These are phyloP conservation scores for Sporobolomyces roseus DNA, from an alignment of 768 basidiomycete genomes.

Conservation along the genomic window DNA sequence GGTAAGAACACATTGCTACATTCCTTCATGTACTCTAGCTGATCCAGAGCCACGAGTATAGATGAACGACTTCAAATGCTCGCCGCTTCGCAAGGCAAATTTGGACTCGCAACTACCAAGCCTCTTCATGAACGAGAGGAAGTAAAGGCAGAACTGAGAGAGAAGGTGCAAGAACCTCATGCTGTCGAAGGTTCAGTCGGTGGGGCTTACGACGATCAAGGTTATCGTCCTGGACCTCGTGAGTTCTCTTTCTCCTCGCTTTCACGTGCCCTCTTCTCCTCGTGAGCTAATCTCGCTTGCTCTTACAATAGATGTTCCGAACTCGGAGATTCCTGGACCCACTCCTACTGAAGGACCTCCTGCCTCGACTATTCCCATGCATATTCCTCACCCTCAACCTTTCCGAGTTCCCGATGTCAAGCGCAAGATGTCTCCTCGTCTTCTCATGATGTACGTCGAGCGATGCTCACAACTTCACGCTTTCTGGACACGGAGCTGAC, in stretches of 20 bases:
- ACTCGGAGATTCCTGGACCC: conserved; percentile 27
- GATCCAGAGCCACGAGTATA: background rate
- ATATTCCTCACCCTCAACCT: conserved; percentile 8
- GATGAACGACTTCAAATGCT: conserved; percentile 33
- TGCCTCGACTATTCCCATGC: conserved; percentile 14
- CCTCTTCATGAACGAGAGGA: conserved; percentile 21
- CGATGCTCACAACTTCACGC: too few relatives aligned
- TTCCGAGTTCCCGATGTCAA: conserved; percentile 13
- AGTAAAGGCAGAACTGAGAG: conserved; percentile 14
- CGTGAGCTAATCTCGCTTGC: background rate
- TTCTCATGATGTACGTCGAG: conserved; percentile 40
- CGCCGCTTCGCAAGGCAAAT: conserved; percentile 57
- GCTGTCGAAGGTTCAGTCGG: background rate
- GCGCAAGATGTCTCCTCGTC: conserved; percentile 32
- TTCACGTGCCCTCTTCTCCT: background rate
- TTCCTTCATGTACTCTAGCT: background rate
- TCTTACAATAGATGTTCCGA: background rate
- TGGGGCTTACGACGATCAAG: background rate
- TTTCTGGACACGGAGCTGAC: too few relatives aligned
- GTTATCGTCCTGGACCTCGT: conserved; percentile 20
- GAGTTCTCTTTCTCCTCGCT: background rate
- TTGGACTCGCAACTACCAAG: conserved; percentile 52
- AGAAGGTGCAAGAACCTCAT: conserved; percentile 4
- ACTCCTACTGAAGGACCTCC: conserved; percentile 12
- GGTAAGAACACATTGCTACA: background rate